Evolutionary conservation across 2,329 filamentous ascomycete genomes (phyloP).

Genomic region (Alternaria sp.): DNA sequence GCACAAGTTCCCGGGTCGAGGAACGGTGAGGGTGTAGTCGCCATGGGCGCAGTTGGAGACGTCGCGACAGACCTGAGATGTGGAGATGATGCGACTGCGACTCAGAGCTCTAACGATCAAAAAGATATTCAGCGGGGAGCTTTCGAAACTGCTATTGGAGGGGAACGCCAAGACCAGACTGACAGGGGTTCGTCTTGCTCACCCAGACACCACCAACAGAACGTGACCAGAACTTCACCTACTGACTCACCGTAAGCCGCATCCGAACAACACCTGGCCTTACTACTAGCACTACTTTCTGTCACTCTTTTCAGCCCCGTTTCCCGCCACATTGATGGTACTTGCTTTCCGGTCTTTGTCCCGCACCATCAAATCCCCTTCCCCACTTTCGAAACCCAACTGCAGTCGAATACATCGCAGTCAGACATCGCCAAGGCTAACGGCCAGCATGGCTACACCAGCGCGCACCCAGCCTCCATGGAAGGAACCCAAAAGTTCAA

Average conservation of each 20-base stretch:
- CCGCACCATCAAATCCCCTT: conserved; percentile 36
- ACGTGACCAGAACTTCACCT: conserved; percentile 20
- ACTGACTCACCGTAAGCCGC: conserved; percentile 37
- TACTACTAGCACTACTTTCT: conserved; percentile 17
- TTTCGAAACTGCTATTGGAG: conserved; percentile 37
- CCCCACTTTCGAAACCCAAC: conserved; percentile 32
- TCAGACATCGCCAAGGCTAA: conserved; percentile 14
- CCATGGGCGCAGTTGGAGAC: conserved; percentile 25
- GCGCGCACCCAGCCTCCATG: conserved; percentile 52
- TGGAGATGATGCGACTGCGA: conserved; percentile 12
- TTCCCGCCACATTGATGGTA: conserved; percentile 44
- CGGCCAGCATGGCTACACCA: conserved; percentile 46
- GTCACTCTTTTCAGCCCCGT: conserved; percentile 27
- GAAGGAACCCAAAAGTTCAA: conserved; percentile 48
- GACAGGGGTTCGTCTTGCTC: conserved; percentile 25
- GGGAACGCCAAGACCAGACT: conserved; percentile 37
- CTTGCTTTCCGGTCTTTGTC: conserved; percentile 38
- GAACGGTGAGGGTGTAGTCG: conserved; percentile 72
- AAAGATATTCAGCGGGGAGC: conserved; percentile 37
- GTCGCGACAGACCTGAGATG: conserved; percentile 2
- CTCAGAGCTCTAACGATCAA: conserved; percentile 20
- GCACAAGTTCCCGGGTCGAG: conserved; percentile 73
- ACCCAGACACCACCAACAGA: conserved; percentile 19
- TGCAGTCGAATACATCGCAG: conserved; percentile 19
- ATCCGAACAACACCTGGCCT: conserved; percentile 26